Conservation (phyloP, 345 rosid genomes). For the Zanthoxylum bungeanum region DNA sequence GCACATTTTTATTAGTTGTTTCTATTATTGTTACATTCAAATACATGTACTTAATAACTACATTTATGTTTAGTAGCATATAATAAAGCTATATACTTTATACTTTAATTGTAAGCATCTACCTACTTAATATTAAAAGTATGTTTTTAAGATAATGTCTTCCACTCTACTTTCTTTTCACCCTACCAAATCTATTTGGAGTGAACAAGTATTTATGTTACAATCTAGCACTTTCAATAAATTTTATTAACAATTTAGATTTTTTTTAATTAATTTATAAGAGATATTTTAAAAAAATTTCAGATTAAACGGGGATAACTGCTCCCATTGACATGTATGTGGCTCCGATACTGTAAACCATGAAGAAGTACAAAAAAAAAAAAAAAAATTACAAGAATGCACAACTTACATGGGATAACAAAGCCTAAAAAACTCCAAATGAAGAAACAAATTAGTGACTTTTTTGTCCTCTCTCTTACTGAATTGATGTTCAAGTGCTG, state of each 20-base stretch:
- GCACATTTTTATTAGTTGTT: background rate
- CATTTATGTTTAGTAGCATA: background rate
- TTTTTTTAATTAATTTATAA: too few species aligned
- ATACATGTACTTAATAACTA: background rate
- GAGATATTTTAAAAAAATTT: too few species aligned
- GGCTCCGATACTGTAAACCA: too few species aligned
- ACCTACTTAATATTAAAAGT: too few species aligned
- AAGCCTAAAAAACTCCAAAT: background rate
- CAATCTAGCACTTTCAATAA: background rate
- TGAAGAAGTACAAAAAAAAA: background rate
- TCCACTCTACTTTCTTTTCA: background rate
- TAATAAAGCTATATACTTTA: background rate
- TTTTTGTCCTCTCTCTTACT: too few species aligned
- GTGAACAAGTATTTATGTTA: background rate
- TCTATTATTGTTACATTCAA: background rate
- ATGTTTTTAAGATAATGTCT: background rate
- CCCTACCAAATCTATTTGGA: background rate
- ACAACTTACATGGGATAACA: background rate
- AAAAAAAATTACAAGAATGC: background rate
- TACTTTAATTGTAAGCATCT: background rate
- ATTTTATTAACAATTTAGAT: background rate
- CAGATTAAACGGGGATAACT: too few species aligned
- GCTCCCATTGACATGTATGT: too few species aligned
- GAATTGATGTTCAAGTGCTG: constrained; percentile 13
- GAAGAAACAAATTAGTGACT: background rate